phyloP scores from a whole-genome alignment of 225 moss, liverwort and hornwort species.

The Sphagnum tenellum region DNA sequence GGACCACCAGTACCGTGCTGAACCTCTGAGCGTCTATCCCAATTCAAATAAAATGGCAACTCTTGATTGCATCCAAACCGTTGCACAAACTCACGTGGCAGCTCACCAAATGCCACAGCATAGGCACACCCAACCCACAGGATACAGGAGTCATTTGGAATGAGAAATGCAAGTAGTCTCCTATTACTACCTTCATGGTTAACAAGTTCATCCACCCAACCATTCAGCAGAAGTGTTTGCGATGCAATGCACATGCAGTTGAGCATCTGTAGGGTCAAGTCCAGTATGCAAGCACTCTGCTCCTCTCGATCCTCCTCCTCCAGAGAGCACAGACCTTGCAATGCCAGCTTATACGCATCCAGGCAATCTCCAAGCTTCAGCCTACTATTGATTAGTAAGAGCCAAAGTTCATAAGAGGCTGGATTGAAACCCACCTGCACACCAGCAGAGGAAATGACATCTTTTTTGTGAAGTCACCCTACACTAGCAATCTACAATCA shows the following conservation, averaged over 20 bases:
- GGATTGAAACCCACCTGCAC: conserved; percentile 62
- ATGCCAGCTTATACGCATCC: conserved; percentile 53
- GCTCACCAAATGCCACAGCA: conserved; percentile 47
- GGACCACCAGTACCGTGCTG: conserved; percentile 25
- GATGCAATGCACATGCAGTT: conserved; percentile 56
- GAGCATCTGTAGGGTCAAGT: conserved; percentile 65
- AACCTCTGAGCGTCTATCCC: conserved; percentile 32
- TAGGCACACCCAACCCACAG: conserved; percentile 66
- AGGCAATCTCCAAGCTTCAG: conserved; percentile 37
- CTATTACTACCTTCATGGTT: conserved; percentile 18
- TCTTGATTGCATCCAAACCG: conserved; percentile 57
- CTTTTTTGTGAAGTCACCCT: no score
- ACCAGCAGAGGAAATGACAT: neutral
- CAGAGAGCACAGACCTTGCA: conserved; percentile 25
- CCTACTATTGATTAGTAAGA: conserved; percentile 70
- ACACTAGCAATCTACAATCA: no score
- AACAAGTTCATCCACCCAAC: conserved; percentile 54
- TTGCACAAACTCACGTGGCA: conserved; percentile 34
- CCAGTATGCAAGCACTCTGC: conserved; percentile 53
- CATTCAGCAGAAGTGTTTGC: conserved; percentile 14
- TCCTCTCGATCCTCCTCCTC: conserved; percentile 21
- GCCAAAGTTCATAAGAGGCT: conserved; percentile 72
- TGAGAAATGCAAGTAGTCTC: conserved; percentile 38
- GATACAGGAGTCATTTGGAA: conserved; percentile 53
- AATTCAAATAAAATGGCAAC: conserved; percentile 50